Conservation (phyloP, 1,284 basidiomycete genomes). For the Puccinia hordei region DNA sequence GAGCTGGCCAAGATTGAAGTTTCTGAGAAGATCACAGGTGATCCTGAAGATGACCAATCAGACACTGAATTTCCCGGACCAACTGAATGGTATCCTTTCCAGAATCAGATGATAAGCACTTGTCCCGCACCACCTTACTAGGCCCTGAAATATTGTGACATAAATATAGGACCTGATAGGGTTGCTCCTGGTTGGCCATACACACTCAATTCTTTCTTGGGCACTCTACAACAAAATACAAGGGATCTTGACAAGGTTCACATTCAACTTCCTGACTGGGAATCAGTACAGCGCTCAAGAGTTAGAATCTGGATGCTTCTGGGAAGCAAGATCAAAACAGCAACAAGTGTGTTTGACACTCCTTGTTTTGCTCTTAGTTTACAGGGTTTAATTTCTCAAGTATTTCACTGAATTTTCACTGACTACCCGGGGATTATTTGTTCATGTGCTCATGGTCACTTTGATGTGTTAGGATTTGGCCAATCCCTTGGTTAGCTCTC, state of each 20-base stretch:
- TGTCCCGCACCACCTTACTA: no score
- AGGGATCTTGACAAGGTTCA: background rate
- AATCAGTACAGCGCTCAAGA: background rate
- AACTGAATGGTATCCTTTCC: no score
- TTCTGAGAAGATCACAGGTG: no score
- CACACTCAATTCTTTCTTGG: background rate
- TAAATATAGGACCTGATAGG: conserved; percentile 13
- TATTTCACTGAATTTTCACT: background rate
- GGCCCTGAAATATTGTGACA: no score
- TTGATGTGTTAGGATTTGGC: background rate
- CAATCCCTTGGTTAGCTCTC: background rate
- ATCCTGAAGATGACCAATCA: no score
- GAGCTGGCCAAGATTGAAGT: no score
- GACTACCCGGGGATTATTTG: no score
- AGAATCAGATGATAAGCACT: no score
- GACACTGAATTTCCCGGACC: no score
- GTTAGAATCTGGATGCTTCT: background rate
- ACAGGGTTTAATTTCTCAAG: background rate
- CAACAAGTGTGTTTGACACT: background rate
- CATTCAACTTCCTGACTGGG: background rate
- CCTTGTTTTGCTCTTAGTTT: background rate
- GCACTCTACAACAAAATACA: background rate
- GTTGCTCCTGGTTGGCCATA: background rate
- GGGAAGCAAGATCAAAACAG: no score
- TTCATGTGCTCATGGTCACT: no score